Evolutionary conservation across 306 rosid species (phyloP).

Genomic region (Canavalia gladiata): DNA sequence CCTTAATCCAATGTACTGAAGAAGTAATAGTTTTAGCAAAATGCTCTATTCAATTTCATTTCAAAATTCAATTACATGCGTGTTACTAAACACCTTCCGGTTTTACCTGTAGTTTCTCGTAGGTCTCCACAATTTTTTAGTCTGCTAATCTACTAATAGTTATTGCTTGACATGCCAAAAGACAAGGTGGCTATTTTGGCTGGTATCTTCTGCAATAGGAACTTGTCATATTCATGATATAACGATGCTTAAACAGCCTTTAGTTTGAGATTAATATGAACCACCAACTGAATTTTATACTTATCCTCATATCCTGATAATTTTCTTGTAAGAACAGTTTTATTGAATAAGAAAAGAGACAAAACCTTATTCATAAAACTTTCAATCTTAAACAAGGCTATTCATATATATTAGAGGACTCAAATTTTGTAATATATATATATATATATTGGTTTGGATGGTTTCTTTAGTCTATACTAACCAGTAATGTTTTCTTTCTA

Average conservation of each 20-base stretch:
- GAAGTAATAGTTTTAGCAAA: neutral
- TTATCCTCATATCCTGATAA: neutral
- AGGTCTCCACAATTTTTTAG: neutral
- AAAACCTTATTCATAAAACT: neutral
- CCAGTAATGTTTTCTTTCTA: neutral
- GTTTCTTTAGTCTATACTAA: neutral
- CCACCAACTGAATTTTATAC: neutral
- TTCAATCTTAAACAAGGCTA: neutral
- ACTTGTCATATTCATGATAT: neutral
- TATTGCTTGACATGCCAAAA: slow-evolving; percentile 25
- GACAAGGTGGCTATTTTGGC: neutral
- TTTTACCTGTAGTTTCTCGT: neutral
- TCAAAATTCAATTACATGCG: neutral
- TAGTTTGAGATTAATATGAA: slow-evolving; percentile 8
- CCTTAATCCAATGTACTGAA: neutral
- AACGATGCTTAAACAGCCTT: slow-evolving; percentile 27
- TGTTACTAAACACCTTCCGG: neutral
- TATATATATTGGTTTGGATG: neutral
- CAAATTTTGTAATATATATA: neutral
- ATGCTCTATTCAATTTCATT: neutral
- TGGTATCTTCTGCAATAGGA: neutral
- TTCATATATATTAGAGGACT: neutral
- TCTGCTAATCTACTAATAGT: neutral
- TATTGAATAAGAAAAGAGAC: neutral
- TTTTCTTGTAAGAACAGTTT: neutral